These are phyloP conservation scores for Chlorella vulgaris DNA, from an alignment of 139 green algal species.

Conservation along the genomic window DNA sequence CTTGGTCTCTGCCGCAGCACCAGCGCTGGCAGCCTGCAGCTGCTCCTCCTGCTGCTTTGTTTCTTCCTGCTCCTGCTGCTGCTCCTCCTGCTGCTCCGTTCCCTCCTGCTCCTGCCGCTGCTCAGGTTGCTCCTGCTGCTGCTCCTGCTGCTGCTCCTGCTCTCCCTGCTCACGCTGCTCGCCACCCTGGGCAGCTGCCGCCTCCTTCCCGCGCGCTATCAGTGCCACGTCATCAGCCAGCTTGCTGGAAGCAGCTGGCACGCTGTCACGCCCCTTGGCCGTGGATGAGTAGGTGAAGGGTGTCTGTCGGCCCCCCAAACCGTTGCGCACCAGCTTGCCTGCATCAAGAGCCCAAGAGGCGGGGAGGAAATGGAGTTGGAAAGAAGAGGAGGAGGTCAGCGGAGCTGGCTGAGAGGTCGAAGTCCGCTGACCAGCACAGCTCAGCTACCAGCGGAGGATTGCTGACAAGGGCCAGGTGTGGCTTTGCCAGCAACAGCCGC, in stretches of 20 bases:
- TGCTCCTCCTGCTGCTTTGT: not conserved
- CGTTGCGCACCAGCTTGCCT: slow-evolving; percentile 25
- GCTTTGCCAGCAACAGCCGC: too few relatives aligned
- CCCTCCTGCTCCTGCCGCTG: not conserved
- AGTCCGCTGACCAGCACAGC: too few relatives aligned
- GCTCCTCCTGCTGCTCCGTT: not conserved
- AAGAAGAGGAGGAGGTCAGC: not conserved
- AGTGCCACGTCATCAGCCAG: slow-evolving; percentile 5
- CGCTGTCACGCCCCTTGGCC: not conserved
- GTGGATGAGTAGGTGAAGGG: slow-evolving; percentile 28
- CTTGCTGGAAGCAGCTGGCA: slow-evolving; percentile 2
- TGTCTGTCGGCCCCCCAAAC: slow-evolving; percentile 10
- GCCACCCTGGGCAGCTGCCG: not conserved
- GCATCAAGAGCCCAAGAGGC: not conserved
- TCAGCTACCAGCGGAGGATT: too few relatives aligned
- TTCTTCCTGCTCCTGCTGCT: not conserved
- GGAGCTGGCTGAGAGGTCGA: too few relatives aligned
- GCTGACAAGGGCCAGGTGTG: too few relatives aligned
- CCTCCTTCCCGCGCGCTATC: not conserved
- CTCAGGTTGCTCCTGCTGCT: not conserved
- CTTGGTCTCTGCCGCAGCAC: not conserved
- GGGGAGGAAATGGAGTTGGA: not conserved
- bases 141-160: slow-evolving; percentile 1
- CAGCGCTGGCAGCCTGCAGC: not conserved
- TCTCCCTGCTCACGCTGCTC: not conserved